These are phyloP conservation scores for Silene latifolia DNA, from an alignment of 148 eudicot species.

Conservation along the genomic window DNA sequence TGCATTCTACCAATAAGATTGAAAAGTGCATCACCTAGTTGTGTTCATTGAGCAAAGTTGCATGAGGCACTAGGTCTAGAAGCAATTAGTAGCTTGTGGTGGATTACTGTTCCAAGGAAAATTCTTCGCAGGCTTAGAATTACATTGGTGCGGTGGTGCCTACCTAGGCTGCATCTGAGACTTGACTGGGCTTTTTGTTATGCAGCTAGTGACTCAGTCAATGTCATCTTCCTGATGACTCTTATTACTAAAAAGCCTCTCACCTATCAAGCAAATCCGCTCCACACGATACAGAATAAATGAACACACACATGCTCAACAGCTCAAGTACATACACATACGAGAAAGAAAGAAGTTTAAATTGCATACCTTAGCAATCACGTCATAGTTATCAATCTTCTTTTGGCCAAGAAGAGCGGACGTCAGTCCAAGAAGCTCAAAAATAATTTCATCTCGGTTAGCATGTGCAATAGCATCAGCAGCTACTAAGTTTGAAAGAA, in stretches of 20 bases:
- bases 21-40: background rate
- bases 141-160: no score
- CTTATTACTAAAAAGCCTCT: background rate
- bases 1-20: background rate
- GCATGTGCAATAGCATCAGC: conserved; percentile 64
- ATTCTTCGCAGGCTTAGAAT: background rate
- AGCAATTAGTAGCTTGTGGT: background rate
- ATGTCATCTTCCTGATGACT: background rate
- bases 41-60: background rate
- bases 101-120: background rate
- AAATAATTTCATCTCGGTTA: conserved; percentile 62
- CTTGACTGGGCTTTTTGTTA: background rate
- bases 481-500: conserved; percentile 74
- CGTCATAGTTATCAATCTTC: conserved; percentile 47
- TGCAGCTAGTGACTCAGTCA: background rate
- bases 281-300: background rate
- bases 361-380: conserved; percentile 69
- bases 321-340: background rate
- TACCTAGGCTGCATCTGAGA: background rate
- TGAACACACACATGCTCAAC: background rate
- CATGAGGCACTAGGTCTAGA: background rate
- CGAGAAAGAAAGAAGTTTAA: background rate
- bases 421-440: conserved; percentile 69
- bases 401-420: conserved; percentile 49
- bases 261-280: background rate